Conservation (phyloP, 2,329 filamentous ascomycete genomes). For the Bipolaris sorokiniana region DNA sequence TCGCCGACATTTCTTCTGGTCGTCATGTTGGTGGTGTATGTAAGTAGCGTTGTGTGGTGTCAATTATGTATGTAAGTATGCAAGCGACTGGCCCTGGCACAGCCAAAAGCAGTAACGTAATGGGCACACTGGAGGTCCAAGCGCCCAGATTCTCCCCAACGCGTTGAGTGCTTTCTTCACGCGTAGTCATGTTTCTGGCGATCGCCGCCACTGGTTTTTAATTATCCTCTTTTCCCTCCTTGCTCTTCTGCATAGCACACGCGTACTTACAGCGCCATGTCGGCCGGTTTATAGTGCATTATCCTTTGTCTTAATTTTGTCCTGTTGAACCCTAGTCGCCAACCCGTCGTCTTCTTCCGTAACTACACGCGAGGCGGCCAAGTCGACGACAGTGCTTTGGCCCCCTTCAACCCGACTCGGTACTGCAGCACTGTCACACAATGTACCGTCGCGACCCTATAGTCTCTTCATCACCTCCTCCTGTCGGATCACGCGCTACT, state of each 20-base stretch:
- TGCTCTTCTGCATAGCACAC: background rate
- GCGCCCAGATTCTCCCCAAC: slow-evolving; percentile 17
- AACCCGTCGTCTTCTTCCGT: slow-evolving; percentile 4
- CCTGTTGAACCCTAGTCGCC: slow-evolving; percentile 1
- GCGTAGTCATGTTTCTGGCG: slow-evolving; percentile 20
- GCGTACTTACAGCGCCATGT: slow-evolving; percentile 12
- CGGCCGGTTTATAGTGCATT: slow-evolving; percentile 19
- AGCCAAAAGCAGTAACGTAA: slow-evolving; percentile 25
- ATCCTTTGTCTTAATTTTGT: slow-evolving; percentile 21
- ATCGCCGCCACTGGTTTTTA: slow-evolving; percentile 16
- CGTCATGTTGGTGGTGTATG: slow-evolving; percentile 60
- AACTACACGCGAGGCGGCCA: slow-evolving; percentile 6
- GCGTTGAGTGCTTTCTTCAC: slow-evolving; percentile 16
- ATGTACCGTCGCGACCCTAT: slow-evolving; percentile 47
- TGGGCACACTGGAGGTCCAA: slow-evolving; percentile 18
- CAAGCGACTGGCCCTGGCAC: slow-evolving; percentile 2
- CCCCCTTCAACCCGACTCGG: background rate
- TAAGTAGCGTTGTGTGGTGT: background rate
- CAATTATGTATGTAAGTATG: slow-evolving; percentile 5
- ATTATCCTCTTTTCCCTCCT: slow-evolving; percentile 7
- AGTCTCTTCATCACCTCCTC: slow-evolving; percentile 40
- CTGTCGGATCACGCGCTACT: slow-evolving; percentile 15
- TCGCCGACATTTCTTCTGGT: slow-evolving; percentile 69
- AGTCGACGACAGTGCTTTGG: slow-evolving; percentile 1
- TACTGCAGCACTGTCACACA: slow-evolving; percentile 14